Base-by-base conservation (phyloP, 2,329 filamentous ascomycete species). In the Arthroderma uncinatum region DNA sequence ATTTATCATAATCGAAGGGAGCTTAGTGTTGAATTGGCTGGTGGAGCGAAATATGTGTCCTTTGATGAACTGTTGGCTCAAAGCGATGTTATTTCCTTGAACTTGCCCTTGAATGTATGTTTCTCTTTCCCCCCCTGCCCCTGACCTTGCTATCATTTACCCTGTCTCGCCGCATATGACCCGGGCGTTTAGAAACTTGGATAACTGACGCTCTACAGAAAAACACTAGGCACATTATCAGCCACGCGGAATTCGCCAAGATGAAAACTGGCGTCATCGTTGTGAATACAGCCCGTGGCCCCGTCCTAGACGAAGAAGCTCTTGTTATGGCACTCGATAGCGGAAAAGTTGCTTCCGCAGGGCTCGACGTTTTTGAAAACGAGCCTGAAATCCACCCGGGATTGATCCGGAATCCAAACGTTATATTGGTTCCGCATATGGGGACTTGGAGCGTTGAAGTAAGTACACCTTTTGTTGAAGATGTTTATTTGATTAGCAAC, bases 391-490 rank as follows among this genome's bases (percentile, higher is more conserved):
- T 94, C 28, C 87, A 93, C 66, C 83, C 83, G 0, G 86, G 85
- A 0, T 74, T 94, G 42, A 63, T 91, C 12, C 73, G 74, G 14
- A 91, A 92, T 66, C 81, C 82, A 1, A 80, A 82, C 63, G 87
- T 88, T 21, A 76, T 92, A 64, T 76, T 95, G 28, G 73, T 94
- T 36, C 89, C 89, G 54, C 89, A 94, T 70, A 87, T 94, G 86
- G 89, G 89, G 0, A 94, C 89, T 0, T 89, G 81, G 78, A 92
- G 87, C 0, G 74, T 83, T 28, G 88, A 86, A 74, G 71, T 73
- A 59, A 62, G 67, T 66, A n/a, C 8, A 12, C 40, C 5, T 33
- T 19, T 4, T 9, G 21, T 50, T 50, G 25, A 4, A 33, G n/a
- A 10, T 40, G 12, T 36, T 44, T 30, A 7, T 53, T 40, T 57